Conservation (phyloP, 2,329 filamentous ascomycete genomes). For the Magnaporthiopsis incrustans region DNA sequence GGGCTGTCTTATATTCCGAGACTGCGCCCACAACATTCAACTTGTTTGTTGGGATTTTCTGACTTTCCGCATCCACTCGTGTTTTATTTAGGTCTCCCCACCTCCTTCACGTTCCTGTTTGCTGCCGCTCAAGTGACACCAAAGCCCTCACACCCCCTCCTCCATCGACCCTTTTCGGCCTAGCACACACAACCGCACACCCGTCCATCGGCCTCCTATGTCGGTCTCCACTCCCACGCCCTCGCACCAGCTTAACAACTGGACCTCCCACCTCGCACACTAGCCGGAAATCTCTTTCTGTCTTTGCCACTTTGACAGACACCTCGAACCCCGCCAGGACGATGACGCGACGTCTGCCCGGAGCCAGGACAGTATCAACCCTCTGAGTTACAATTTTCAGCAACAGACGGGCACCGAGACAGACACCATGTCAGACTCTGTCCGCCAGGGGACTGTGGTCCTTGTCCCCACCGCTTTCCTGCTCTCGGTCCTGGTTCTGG, state of each 20-base stretch:
- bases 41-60: not conserved
- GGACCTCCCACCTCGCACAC: not conserved
- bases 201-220: not conserved
- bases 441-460: slow-evolving; percentile 49
- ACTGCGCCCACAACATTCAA: not conserved
- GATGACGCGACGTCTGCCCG: not conserved
- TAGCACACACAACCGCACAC: not conserved
- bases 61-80: not conserved
- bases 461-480: slow-evolving; percentile 50
- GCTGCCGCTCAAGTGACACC: not conserved
- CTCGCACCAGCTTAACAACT: not conserved
- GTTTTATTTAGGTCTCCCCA: not conserved
- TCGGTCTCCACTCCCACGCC: not conserved
- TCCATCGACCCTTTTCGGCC: not conserved
- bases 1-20: not conserved
- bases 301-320: not conserved
- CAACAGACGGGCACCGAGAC: not conserved
- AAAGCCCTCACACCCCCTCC: not conserved
- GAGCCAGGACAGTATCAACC: not conserved
- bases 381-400: not conserved
- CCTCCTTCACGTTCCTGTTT: not conserved
- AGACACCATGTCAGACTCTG: slow-evolving; percentile 40
- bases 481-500: slow-evolving; percentile 46
- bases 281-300: not conserved
- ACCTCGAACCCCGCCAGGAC: not conserved